Evolutionary conservation across 148 eudicot genomes (phyloP), one percentile per base, ranked within the genome.

Genomic region (Rhododendron simsii): DNA sequence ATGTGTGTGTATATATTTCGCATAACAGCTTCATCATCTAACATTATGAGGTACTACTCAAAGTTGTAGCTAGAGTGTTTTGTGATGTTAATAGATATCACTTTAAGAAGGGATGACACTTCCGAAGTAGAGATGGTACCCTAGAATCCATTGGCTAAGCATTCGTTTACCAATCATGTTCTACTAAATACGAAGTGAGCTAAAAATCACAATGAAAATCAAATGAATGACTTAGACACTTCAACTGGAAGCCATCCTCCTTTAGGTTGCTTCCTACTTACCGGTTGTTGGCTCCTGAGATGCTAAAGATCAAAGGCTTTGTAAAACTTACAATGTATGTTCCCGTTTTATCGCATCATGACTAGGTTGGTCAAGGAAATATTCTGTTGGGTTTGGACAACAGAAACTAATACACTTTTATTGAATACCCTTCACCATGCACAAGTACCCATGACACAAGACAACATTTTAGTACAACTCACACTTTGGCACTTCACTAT

Each of bases 181-280:
- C 59, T 45, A 82, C 10, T 30, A 75, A 48, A 23, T 45, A 44
- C 18, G 2, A 48, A 44, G 35, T 21, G 41, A 83, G 14, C 57
- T 61, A 41, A 26, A 69, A 47, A 71, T 53, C 26, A 33, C 8
- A 12, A 33, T 18, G 69, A 39, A 57, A 35, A 44, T 81, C 47
- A 55, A 81, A 20, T 55, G 18, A 81, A 16, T 81, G 83, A 80
- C 41, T 50, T 26, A 28, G 82, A 80, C 39, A 50, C 33, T 55
- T 39, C 48, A 10, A 80, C 12, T 48, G 21, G 21, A 65, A 37
- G 30, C 61, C 78, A 23, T 81, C 12, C 80, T 51, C 73, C 18
- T 48, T 86, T 81, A 30, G 37, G 75, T 80, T 80, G 51, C 69
- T 35, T 81, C 48, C 33, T 81, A 73, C 45, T 11, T 35, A n/a